Evolutionary conservation across 1,284 basidiomycete species (phyloP).

Genomic region (Ganoderma leucocontextum): DNA sequence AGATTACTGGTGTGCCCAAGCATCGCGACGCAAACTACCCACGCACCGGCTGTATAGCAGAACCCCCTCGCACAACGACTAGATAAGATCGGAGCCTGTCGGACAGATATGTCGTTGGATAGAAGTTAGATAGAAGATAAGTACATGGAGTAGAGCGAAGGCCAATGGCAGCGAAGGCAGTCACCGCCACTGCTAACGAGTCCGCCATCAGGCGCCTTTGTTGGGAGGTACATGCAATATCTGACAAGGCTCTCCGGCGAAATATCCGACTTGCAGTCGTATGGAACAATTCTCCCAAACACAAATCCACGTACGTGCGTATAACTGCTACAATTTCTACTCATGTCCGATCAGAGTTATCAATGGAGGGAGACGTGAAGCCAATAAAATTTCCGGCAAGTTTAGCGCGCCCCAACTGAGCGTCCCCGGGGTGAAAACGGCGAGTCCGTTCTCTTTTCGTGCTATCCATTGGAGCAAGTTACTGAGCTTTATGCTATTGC

Average conservation of each 20-base stretch:
- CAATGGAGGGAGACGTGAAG: not conserved
- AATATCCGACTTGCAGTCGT: too few relatives aligned
- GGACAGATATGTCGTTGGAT: not conserved
- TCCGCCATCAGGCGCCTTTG: not conserved
- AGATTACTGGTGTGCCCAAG: not conserved
- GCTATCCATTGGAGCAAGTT: not conserved
- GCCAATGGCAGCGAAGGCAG: not conserved
- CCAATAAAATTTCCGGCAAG: not conserved
- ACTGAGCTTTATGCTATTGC: not conserved
- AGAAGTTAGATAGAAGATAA: not conserved
- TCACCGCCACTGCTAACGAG: too few relatives aligned
- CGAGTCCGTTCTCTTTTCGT: too few relatives aligned
- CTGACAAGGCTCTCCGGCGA: too few relatives aligned
- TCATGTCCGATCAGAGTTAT: not conserved
- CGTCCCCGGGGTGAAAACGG: too few relatives aligned
- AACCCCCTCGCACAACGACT: not conserved
- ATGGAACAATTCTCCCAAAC: not conserved
- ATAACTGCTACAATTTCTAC: not conserved
- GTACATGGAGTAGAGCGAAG: not conserved
- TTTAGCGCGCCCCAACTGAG: too few relatives aligned
- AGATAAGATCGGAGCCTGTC: not conserved
- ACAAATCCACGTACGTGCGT: not conserved
- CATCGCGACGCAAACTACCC: not conserved
- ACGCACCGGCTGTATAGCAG: not conserved
- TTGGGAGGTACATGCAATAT: not conserved